Evolutionary conservation across 2,329 filamentous ascomycete genomes (phyloP), one percentile per base, ranked within the genome.

Genomic region (Dactylella cylindrospora): DNA sequence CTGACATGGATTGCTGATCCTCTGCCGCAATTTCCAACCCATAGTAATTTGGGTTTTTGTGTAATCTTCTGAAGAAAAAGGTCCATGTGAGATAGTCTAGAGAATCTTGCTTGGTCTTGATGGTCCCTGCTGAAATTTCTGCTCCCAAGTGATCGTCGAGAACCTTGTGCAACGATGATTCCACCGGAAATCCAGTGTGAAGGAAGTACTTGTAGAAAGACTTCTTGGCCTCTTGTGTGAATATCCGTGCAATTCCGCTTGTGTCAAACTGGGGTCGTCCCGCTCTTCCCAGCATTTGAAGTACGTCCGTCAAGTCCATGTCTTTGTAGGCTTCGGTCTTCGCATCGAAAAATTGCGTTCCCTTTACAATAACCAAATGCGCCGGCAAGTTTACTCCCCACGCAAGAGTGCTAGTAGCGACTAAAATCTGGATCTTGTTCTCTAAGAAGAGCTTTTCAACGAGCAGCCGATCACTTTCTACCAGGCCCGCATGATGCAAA

Each of bases 181-280:
- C 93, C 8, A 98, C 93, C 0, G 93, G 94, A 72, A 98, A 98
- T 1, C 93, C 94, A 0, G 91, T 97, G 71, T 98, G 93, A 50
- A 98, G 75, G 76, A 98, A 98, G 74, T 98, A 93, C 76, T 98
- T 98, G 76, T 98, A 98, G 73, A 98, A 98, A 60, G 94, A 89
- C 74, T 98, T 98, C 78, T 97, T 98, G 2, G 91, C 78, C 69
- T 97, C 90, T 70, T 98, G 90, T 0, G 93, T 98, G 71, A 98
- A 95, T 71, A 98, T 98, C 23, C 91, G 85, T 7, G 93, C 94
- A 54, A 98, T 94, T 67, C 94, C 93, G 0, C 64, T 95, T 49
- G 85, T 87, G 73, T 98, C 93, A 72, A 98, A 98, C 71, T 98
- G 93, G 2, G 93, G 93, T 65, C 93, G 86, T 12, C 93, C 93